Conservation (phyloP, 257 asterid genomes). For the Cinchona pubescens region DNA sequence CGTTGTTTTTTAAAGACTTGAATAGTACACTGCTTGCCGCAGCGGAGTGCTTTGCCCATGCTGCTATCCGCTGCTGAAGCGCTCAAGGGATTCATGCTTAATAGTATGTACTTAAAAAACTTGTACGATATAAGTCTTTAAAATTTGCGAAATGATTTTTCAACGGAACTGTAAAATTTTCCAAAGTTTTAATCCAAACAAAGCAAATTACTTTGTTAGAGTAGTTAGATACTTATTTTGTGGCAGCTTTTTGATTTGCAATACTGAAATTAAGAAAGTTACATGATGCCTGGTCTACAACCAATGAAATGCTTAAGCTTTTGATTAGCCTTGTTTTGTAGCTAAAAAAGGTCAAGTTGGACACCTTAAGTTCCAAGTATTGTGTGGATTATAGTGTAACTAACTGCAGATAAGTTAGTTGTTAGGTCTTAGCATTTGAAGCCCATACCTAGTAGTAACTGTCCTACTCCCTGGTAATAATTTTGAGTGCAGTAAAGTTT, state of each 20-base stretch:
- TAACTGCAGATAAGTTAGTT: background rate
- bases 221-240: background rate
- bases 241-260: constrained; percentile 14
- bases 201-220: no score
- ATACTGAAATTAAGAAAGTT: constrained; percentile 10
- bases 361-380: background rate
- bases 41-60: no score
- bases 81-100: no score
- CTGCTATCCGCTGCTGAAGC: no score
- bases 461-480: background rate
- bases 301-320: background rate
- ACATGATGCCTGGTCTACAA: background rate
- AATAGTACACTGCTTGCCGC: no score
- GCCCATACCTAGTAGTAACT: background rate
- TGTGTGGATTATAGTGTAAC: background rate
- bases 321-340: background rate
- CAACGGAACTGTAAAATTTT: no score
- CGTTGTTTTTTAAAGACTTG: no score
- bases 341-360: no score
- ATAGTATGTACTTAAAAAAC: no score
- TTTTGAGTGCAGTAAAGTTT: background rate
- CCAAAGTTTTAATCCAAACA: no score
- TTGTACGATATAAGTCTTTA: no score
- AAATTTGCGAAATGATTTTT: no score
- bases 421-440: background rate